These are phyloP conservation scores for Tricholoma terreum DNA, from an alignment of 768 basidiomycete genomes.

Conservation along the genomic window DNA sequence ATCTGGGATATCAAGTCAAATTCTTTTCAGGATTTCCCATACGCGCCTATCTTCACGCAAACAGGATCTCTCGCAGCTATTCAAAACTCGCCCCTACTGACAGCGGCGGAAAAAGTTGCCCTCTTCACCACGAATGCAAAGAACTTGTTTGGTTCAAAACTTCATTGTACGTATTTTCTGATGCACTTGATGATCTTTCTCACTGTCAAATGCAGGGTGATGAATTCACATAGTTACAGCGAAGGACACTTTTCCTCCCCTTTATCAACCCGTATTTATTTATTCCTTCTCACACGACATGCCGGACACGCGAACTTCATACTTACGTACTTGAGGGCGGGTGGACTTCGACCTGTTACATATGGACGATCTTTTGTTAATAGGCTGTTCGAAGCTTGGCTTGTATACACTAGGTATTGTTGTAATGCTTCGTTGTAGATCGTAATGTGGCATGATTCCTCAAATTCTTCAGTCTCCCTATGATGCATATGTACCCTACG, in stretches of 20 bases:
- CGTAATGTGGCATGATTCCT: too few relatives aligned
- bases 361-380: too few relatives aligned
- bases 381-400: too few relatives aligned
- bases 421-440: too few relatives aligned
- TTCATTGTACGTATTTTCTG: conserved; percentile 9
- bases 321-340: too few relatives aligned
- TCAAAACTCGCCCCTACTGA: conserved; percentile 10
- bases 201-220: not conserved
- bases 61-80: conserved; percentile 17
- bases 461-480: too few relatives aligned
- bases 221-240: too few relatives aligned
- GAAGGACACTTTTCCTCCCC: not conserved
- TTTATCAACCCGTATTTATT: not conserved
- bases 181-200: not conserved
- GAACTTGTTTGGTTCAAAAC: conserved; percentile 16
- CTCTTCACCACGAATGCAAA: conserved; percentile 18
- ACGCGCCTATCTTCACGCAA: conserved; percentile 19
- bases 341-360: too few relatives aligned
- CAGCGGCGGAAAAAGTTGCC: conserved; percentile 10
- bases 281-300: too few relatives aligned
- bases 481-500: too few relatives aligned
- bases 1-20: not conserved
- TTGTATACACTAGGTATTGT: too few relatives aligned
- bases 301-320: too few relatives aligned
- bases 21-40: conserved; percentile 26